These are phyloP conservation scores for Betula pendula DNA, from an alignment of 306 rosid genomes.

Conservation along the genomic window DNA sequence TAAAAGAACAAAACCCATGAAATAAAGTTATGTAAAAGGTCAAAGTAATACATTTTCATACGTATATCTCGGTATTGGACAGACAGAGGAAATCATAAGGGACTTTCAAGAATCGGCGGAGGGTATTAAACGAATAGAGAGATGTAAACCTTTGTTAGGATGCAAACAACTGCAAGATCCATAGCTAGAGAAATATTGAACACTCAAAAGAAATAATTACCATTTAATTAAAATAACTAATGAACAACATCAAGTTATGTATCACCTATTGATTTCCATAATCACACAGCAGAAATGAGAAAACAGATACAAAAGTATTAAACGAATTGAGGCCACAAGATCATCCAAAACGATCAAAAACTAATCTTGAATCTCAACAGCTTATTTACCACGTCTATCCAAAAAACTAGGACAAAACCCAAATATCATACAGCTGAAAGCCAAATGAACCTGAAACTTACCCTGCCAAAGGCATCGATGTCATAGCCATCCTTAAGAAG, in stretches of 20 bases:
- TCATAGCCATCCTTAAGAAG: constrained; percentile 60
- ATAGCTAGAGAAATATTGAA: background rate
- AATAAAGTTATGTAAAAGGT: background rate
- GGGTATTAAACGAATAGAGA: background rate
- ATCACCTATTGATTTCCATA: background rate
- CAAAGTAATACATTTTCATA: background rate
- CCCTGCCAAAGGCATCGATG: constrained; percentile 69
- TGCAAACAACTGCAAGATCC: background rate
- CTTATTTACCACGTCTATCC: background rate
- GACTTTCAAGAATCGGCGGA: background rate
- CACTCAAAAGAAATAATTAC: background rate
- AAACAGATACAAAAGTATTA: no score
- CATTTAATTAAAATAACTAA: background rate
- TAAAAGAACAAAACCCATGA: background rate
- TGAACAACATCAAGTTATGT: background rate
- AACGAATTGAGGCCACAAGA: background rate
- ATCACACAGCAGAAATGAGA: background rate
- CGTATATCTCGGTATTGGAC: background rate
- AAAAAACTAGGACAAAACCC: background rate
- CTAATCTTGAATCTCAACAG: background rate
- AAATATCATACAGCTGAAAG: constrained; percentile 1
- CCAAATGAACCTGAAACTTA: constrained; percentile 22
- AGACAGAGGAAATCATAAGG: background rate
- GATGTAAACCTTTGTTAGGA: background rate
- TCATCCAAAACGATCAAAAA: background rate